A percentile compares a stretch with the other conserved stretches of the same genome.
Conservation (phyloP, 495 filamentous ascomycete genomes). For the Clavariopsis aquatica region DNA sequence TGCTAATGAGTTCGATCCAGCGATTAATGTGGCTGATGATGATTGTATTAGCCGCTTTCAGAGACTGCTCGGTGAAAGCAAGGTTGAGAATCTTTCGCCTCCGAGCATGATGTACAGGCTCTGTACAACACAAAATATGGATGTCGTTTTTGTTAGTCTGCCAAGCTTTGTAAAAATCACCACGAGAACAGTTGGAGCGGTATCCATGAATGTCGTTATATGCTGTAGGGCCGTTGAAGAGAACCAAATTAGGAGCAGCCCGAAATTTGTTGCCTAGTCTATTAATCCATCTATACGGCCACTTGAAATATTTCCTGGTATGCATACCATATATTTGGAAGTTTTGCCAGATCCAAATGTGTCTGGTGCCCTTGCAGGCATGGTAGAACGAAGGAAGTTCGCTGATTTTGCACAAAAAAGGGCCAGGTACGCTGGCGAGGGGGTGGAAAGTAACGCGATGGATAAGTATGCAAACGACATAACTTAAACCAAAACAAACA, state of each 20-base stretch:
- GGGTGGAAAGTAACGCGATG: conserved; percentile 35
- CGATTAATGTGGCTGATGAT: conserved; percentile 40
- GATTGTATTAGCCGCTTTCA: conserved; percentile 20
- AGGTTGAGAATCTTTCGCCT: conserved; percentile 41
- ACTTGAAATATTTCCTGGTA: background rate
- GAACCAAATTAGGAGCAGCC: conserved; percentile 36
- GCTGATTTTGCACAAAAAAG: conserved; percentile 24
- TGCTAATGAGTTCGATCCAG: conserved; percentile 38
- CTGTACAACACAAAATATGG: conserved; percentile 34
- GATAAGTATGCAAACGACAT: too few species aligned
- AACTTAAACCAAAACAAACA: too few species aligned
- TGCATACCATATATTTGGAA: conserved; percentile 38
- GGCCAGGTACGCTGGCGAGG: conserved; percentile 33
- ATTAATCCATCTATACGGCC: background rate
- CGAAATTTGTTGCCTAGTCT: conserved; percentile 16
- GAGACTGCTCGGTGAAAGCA: conserved; percentile 40
- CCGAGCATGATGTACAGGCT: conserved; percentile 37
- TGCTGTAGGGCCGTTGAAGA: conserved; percentile 34
- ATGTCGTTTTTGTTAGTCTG: conserved; percentile 22
- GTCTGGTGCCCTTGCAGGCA: conserved; percentile 31
- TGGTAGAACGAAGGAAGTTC: conserved; percentile 36
- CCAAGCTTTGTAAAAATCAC: conserved; percentile 37
- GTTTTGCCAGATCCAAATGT: conserved; percentile 38
- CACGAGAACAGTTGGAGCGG: conserved; percentile 29
- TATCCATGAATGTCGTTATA: too few species aligned